Percentiles rank a stretch among this genome's conserved stretches.
Conservation (phyloP, 2,329 filamentous ascomycete species). For the Bipolaris oryzae region DNA sequence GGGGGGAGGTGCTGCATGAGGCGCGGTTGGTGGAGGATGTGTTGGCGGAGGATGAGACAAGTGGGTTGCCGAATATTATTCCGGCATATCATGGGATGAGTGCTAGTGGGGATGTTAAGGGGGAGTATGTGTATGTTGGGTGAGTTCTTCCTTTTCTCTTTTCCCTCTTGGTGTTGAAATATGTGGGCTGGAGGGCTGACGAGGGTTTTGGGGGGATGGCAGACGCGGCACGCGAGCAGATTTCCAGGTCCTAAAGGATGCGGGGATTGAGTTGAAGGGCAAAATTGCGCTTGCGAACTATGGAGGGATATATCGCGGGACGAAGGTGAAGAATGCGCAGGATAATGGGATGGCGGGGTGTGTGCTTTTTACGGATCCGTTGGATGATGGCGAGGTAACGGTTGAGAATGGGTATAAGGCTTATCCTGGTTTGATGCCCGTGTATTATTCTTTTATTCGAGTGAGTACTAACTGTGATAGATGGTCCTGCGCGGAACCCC, state of each 20-base stretch:
- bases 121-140: constrained; percentile 55
- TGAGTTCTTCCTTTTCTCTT: constrained; percentile 19
- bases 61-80: constrained; percentile 43
- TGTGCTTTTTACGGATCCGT: constrained; percentile 54
- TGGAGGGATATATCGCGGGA: constrained; percentile 53
- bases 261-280: constrained; percentile 53
- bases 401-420: constrained; percentile 46
- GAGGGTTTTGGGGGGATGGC: constrained; percentile 12
- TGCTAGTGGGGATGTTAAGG: constrained; percentile 52
- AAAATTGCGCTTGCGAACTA: constrained; percentile 57
- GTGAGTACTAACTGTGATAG: constrained; percentile 9
- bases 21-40: constrained; percentile 42
- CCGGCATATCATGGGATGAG: constrained; percentile 58
- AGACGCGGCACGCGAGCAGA: constrained; percentile 51
- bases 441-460: background rate
- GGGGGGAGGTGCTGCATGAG: constrained; percentile 39
- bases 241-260: constrained; percentile 49
- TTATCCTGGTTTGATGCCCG: constrained; percentile 42
- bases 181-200: background rate
- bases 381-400: constrained; percentile 53
- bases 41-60: constrained; percentile 41
- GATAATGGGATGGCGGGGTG: constrained; percentile 52
- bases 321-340: constrained; percentile 58
- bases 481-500: constrained; percentile 54
- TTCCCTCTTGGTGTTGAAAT: no score